Percentiles rank a stretch among this genome's conserved stretches.
Evolutionary conservation across 192 early-diverging fungal genomes (phyloP).

Genomic region (Podochytrium sp.): DNA sequence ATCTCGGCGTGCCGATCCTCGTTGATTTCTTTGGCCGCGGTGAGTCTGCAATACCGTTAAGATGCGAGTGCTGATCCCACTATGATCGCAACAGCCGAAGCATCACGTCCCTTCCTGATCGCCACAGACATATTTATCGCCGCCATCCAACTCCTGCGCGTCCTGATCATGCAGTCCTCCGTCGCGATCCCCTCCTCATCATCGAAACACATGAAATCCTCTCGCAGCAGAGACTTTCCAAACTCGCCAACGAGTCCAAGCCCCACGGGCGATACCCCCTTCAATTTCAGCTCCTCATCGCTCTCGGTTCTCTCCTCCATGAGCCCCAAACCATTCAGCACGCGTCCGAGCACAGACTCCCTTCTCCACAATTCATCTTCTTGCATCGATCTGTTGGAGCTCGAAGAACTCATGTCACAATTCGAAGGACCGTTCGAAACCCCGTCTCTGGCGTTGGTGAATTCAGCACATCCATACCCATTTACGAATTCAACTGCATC

Average conservation of each 20-base stretch:
- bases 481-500: background rate
- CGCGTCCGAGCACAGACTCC: background rate
- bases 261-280: background rate
- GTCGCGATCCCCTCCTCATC: background rate
- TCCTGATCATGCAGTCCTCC: slow-evolving; percentile 7
- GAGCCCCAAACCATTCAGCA: background rate
- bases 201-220: background rate
- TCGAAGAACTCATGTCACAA: background rate
- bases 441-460: background rate
- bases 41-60: background rate
- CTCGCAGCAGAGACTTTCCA: background rate
- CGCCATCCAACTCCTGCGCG: slow-evolving; percentile 5
- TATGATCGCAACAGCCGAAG: background rate
- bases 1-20: background rate
- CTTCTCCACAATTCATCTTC: background rate
- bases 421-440: background rate
- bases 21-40: slow-evolving; percentile 32
- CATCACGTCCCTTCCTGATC: slow-evolving; percentile 9
- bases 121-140: slow-evolving; percentile 9
- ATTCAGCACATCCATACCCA: background rate
- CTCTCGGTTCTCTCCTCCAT: no score
- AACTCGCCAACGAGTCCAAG: background rate
- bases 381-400: background rate
- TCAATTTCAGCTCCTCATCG: no score
- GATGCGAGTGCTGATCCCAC: no score